Evolutionary conservation across 2,329 filamentous ascomycete genomes (phyloP).

Genomic region (Penicillium concentricum): DNA sequence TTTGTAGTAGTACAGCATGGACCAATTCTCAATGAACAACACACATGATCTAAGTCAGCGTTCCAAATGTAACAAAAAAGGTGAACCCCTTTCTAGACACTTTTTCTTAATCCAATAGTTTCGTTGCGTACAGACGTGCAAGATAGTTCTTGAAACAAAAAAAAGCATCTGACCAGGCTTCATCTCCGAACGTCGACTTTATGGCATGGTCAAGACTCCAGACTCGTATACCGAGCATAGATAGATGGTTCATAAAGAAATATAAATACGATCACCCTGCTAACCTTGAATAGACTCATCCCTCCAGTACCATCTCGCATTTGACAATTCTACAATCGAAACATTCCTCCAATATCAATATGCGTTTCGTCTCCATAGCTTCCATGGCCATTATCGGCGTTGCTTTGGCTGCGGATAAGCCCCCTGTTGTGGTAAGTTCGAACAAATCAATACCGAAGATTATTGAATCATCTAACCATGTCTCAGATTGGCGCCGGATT

Average conservation of each 20-base stretch:
- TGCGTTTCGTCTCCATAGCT: neutral
- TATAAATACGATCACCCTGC: neutral
- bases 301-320: neutral
- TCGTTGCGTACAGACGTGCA: neutral
- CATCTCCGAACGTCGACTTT: neutral
- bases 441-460: too few relatives aligned
- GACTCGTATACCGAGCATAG: neutral
- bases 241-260: neutral
- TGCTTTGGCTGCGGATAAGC: constrained; percentile 1
- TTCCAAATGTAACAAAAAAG: neutral
- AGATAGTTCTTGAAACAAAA: neutral
- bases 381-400: neutral
- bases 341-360: neutral
- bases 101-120: neutral
- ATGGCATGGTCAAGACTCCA: neutral
- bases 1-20: neutral
- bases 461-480: neutral
- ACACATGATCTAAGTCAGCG: neutral
- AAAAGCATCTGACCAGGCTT: neutral
- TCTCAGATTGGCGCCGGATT: neutral
- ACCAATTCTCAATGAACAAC: neutral
- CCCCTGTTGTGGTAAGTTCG: neutral
- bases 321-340: neutral
- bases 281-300: neutral
- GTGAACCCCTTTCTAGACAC: neutral